Evolutionary conservation across 1,139 yeast species (phyloP).

Genomic region (Entelexis paramagnoliae): DNA sequence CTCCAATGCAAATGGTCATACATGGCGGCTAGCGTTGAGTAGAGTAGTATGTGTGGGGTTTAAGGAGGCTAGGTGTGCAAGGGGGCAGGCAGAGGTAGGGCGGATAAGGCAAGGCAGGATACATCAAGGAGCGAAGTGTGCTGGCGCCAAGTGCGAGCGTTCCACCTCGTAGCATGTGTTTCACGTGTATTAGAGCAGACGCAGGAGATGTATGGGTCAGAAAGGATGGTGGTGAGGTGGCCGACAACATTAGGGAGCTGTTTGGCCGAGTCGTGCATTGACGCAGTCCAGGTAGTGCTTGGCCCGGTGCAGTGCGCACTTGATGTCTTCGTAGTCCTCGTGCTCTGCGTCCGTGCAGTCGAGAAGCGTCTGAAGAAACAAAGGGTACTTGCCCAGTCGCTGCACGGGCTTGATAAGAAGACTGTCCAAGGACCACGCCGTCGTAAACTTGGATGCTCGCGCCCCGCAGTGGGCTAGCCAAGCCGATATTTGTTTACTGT

Average conservation of each 20-base stretch:
- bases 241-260: background rate
- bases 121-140: no score
- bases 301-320: slow-evolving; percentile 25
- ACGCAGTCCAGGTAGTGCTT: slow-evolving; percentile 21
- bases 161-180: no score
- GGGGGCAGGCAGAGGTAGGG: no score
- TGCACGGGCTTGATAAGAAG: slow-evolving; percentile 38
- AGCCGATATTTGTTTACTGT: slow-evolving; percentile 4
- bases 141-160: no score
- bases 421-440: slow-evolving; percentile 37
- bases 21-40: no score
- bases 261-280: slow-evolving; percentile 18
- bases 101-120: no score
- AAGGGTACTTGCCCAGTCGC: slow-evolving; percentile 35
- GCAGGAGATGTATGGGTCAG: background rate
- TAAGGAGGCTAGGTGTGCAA: no score
- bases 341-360: slow-evolving; percentile 28
- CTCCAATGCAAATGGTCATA: no score
- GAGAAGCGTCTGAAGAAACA: slow-evolving; percentile 29
- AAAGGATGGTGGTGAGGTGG: background rate
- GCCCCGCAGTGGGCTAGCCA: slow-evolving; percentile 31
- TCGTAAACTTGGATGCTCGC: slow-evolving; percentile 28
- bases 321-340: slow-evolving; percentile 29
- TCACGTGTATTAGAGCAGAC: background rate
- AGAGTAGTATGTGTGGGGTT: no score